A percentile compares a stretch with the other conserved stretches of the same genome.
These are phyloP conservation scores for Lotmaria passim DNA, from an alignment of 208 protist genomes.

Conservation along the genomic window DNA sequence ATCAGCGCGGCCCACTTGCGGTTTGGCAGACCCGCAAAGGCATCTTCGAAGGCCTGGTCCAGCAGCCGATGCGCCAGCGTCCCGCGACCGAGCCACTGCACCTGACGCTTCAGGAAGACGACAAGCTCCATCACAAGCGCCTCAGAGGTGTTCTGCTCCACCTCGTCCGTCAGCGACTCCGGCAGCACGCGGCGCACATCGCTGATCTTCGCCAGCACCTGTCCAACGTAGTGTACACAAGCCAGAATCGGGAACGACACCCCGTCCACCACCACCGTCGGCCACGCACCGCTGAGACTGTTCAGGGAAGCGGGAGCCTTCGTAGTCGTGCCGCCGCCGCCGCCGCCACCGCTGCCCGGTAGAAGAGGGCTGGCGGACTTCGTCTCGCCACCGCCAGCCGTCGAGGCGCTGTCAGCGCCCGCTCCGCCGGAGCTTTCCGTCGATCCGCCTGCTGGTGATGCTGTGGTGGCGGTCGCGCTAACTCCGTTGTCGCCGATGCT, in stretches of 20 bases:
- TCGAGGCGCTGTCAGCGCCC: not conserved
- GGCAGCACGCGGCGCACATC: slow-evolving; percentile 57
- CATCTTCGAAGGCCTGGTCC: slow-evolving; percentile 70
- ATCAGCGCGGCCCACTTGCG: slow-evolving; percentile 57
- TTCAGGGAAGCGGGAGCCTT: slow-evolving; percentile 20
- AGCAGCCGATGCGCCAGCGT: slow-evolving; percentile 68
- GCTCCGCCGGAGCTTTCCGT: not conserved
- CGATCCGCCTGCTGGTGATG: not conserved
- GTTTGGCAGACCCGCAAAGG: slow-evolving; percentile 60
- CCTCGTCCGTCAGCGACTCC: slow-evolving; percentile 49
- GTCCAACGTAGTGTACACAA: slow-evolving; percentile 81
- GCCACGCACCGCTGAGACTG: slow-evolving; percentile 45
- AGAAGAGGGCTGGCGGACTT: not conserved
- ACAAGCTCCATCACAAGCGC: slow-evolving; percentile 72
- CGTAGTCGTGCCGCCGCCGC: not conserved
- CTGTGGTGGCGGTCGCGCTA: not conserved
- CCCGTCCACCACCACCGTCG: slow-evolving; percentile 53
- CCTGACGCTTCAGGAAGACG: slow-evolving; percentile 68
- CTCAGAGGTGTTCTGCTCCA: slow-evolving; percentile 71
- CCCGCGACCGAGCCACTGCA: slow-evolving; percentile 59
- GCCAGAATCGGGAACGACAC: slow-evolving; percentile 58
- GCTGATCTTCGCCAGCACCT: slow-evolving; percentile 70
- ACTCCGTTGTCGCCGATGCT: slow-evolving; percentile 29
- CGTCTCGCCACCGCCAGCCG: not conserved
- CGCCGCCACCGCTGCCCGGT: not conserved